These are phyloP conservation scores for Haplosporangium sp. DNA, from an alignment of 371 early-diverging fungal species.

Conservation along the genomic window DNA sequence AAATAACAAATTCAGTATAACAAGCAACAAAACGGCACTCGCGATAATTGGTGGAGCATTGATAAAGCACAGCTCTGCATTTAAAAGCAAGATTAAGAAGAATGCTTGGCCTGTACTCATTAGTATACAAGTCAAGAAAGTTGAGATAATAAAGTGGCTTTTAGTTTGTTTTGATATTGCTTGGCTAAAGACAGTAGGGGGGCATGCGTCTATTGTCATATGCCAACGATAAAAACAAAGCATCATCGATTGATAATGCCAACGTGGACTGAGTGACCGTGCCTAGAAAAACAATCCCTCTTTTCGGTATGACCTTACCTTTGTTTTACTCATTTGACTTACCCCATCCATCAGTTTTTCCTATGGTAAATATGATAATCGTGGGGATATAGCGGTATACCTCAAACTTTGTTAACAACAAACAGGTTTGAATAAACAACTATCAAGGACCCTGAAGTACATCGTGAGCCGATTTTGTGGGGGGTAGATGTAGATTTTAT, in stretches of 20 bases:
- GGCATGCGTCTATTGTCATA: background rate
- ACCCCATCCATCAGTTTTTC: too few species aligned
- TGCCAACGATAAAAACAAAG: background rate
- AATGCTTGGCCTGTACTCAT: background rate
- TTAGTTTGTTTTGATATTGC: background rate
- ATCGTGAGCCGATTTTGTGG: constrained; percentile 3
- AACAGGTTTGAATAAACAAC: too few species aligned
- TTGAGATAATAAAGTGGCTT: background rate
- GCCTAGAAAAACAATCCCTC: background rate
- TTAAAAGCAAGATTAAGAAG: constrained; percentile 5
- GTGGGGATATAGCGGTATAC: too few species aligned
- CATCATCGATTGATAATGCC: background rate
- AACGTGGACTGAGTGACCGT: background rate
- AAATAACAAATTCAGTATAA: too few species aligned
- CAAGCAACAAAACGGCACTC: too few species aligned
- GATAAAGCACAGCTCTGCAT: constrained; percentile 10
- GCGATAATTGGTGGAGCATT: background rate
- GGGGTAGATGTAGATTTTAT: background rate
- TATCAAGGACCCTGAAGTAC: too few species aligned
- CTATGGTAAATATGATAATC: too few species aligned
- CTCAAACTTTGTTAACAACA: too few species aligned
- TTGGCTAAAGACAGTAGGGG: background rate
- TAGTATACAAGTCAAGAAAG: too few species aligned
- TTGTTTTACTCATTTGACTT: too few species aligned
- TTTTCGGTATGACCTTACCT: too few species aligned